A percentile compares a stretch with the other conserved stretches of the same genome.
phyloP scores from a whole-genome alignment of 306 rosid species.

The Glycine soja region DNA sequence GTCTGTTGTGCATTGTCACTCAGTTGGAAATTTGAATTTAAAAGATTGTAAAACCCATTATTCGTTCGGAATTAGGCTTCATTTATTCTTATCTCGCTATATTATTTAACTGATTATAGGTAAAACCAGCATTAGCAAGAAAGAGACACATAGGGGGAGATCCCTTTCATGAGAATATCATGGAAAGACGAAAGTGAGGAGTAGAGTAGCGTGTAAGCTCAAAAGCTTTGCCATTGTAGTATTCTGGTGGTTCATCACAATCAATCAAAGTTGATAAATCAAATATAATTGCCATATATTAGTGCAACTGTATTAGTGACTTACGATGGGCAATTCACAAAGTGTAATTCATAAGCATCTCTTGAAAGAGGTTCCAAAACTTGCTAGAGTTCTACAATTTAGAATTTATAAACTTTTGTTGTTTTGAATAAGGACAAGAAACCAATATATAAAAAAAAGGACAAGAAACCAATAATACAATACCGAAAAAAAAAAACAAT shows the following conservation, averaged over 20 bases:
- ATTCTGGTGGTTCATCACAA: conserved; percentile 27
- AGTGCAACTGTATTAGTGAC: not conserved
- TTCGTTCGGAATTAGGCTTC: not conserved
- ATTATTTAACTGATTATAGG: too few relatives aligned
- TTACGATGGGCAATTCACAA: not conserved
- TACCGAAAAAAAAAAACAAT: not conserved
- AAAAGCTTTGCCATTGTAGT: conserved; percentile 27
- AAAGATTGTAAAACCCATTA: not conserved
- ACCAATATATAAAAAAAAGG: not conserved
- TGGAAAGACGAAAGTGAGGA: conserved; percentile 9
- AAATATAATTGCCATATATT: not conserved
- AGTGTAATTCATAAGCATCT: conserved; percentile 2
- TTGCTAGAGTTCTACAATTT: not conserved
- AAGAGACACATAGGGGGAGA: not conserved
- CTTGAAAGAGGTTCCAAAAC: not conserved
- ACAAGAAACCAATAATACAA: conserved; percentile 37
- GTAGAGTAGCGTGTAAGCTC: conserved; percentile 47
- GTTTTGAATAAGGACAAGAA: conserved; percentile 32
- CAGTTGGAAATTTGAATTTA: not conserved
- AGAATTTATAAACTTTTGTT: conserved; percentile 11
- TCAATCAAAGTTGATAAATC: conserved; percentile 7
- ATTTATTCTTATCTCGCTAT: too few relatives aligned
- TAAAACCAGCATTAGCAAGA: not conserved
- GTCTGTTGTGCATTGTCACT: too few relatives aligned
- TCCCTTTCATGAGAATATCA: conserved; percentile 2